A percentile compares a stretch with the other conserved stretches of the same genome.
Conservation (phyloP, 1,284 basidiomycete genomes). For the Puccinia horiana region DNA sequence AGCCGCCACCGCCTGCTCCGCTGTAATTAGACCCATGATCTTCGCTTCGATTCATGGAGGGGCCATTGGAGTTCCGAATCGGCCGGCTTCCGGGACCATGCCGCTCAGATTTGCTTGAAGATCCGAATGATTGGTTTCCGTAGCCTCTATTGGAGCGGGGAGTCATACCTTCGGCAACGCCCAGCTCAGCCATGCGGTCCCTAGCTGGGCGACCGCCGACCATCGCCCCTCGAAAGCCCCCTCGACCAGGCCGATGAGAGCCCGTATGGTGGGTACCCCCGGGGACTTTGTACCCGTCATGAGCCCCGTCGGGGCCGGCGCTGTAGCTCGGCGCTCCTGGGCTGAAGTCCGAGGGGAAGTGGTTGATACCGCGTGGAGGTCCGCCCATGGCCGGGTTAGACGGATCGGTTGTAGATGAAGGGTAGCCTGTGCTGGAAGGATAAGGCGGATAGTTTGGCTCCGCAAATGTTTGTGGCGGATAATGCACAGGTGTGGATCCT, state of each 20-base stretch:
- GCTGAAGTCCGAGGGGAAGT: constrained; percentile 5
- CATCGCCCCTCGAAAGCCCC: constrained; percentile 18
- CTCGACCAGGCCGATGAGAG: constrained; percentile 22
- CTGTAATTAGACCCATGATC: constrained; percentile 1
- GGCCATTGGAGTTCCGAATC: neutral
- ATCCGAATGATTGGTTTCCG: neutral
- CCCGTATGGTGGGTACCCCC: neutral
- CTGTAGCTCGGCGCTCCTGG: neutral
- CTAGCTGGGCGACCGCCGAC: constrained; percentile 13
- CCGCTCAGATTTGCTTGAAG: constrained; percentile 4
- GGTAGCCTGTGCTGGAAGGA: constrained; percentile 1
- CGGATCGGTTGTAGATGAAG: constrained; percentile 13
- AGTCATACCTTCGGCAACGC: neutral
- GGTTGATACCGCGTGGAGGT: constrained; percentile 12
- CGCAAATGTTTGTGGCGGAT: neutral
- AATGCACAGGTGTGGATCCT: neutral
- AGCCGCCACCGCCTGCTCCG: neutral
- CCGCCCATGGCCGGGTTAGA: constrained; percentile 15
- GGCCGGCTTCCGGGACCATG: constrained; percentile 20
- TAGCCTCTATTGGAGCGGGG: neutral
- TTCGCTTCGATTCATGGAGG: neutral
- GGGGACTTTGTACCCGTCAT: neutral
- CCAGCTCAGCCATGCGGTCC: constrained; percentile 17
- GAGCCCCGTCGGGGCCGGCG: neutral
- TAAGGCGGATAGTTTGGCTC: constrained; percentile 6